These are phyloP conservation scores for Paecilomyces dactylethromorphus DNA, from an alignment of 2,329 filamentous ascomycete species.

Conservation along the genomic window DNA sequence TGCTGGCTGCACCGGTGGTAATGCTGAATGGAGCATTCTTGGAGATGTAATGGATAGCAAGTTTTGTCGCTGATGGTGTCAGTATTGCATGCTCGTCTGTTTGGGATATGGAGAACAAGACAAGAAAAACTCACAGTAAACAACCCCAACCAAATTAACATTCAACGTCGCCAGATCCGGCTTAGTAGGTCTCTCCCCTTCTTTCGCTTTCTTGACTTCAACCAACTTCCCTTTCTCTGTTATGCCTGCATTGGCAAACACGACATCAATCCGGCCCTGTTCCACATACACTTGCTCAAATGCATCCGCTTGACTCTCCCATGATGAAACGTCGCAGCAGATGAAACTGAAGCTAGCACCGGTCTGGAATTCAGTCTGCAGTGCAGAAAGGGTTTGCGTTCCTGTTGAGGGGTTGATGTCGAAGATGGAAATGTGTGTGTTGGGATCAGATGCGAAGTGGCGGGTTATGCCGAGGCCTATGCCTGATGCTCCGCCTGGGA, in stretches of 20 bases:
- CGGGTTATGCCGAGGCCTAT: slow-evolving; percentile 30
- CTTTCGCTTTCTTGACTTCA: slow-evolving; percentile 17
- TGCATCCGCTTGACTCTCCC: slow-evolving; percentile 27
- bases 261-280: slow-evolving; percentile 38
- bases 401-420: slow-evolving; percentile 23
- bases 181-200: slow-evolving; percentile 23
- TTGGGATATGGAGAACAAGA: background rate
- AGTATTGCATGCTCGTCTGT: background rate
- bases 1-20: slow-evolving; percentile 17
- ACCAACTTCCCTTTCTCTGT: slow-evolving; percentile 37
- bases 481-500: slow-evolving; percentile 28
- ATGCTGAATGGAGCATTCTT: slow-evolving; percentile 28
- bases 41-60: slow-evolving; percentile 46
- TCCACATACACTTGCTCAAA: slow-evolving; percentile 27
- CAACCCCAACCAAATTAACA: slow-evolving; percentile 31
- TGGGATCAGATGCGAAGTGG: slow-evolving; percentile 16
- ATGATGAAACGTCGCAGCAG: slow-evolving; percentile 26
- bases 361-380: slow-evolving; percentile 18
- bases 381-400: slow-evolving; percentile 10
- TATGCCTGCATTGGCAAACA: slow-evolving; percentile 47
- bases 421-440: slow-evolving; percentile 24
- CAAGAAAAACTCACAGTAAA: slow-evolving; percentile 37
- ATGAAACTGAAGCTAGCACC: slow-evolving; percentile 19
- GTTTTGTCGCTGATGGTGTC: slow-evolving; percentile 38
- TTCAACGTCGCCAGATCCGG: slow-evolving; percentile 31